Evolutionary conservation across 2,329 filamentous ascomycete species (phyloP), one percentile per base, ranked within the genome.

Genomic region (Thielaviopsis ethacetica): DNA sequence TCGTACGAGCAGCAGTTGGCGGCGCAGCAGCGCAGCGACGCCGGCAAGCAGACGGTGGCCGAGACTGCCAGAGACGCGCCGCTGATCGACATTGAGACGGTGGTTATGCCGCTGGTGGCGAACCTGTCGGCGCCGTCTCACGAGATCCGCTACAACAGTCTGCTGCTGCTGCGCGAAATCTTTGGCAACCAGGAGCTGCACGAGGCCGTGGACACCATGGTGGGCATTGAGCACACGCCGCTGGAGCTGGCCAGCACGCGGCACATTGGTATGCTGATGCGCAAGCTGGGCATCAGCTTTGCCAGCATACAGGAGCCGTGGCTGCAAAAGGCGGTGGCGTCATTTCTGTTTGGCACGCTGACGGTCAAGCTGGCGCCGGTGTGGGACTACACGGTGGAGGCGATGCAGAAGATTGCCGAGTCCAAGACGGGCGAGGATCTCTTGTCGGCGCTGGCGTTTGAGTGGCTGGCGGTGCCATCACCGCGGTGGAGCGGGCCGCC

Each of bases 321-420:
- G 81, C 72, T 94, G 63, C 76, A 80, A 61, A 77, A 80, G 65
- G 82, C 89, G 6, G 78, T 97, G 30, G 87, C 91, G 0, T 78
- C 81, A 0, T 97, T 91, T 66, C 83, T 89, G 65, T 95, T 96
- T 65, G 93, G 93, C 54, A 79, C 96, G 70, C 77, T 97, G 61
- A 93, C 91, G 0, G 83, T 95, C 54, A 88, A 86, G 64, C 76
- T 96, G 63, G 81, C 90, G 0, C 89, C 89, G 41, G 76, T 94
- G 5, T 96, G 91, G 88, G 88, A 95, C 62, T 88, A 95, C 65
- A 81, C 88, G 0, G 82, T 85, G 56, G 79, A 83, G 58, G 83
- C 87, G 0, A 72, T 98, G 66, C 86, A 88, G 66, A 77, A 84
- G 56, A 83, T 98, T 58, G 80, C 83, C 21, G 79, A 87, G 64